These are phyloP conservation scores for Auricularia heimuer DNA, from an alignment of 768 basidiomycete genomes.

Conservation along the genomic window DNA sequence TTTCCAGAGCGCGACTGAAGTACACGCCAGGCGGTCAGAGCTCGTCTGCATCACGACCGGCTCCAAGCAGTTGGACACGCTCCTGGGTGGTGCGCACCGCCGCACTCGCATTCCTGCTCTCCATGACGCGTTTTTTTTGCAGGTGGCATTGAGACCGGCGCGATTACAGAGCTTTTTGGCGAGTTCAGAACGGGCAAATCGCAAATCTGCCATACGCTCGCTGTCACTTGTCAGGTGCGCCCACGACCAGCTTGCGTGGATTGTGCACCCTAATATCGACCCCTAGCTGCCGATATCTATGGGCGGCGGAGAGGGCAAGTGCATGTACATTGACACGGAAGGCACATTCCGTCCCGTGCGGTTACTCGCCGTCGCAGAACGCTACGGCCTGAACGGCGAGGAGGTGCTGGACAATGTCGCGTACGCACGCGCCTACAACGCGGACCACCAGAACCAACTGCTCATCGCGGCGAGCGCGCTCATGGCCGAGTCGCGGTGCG, in stretches of 20 bases:
- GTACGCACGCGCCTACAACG: slow-evolving; percentile 97
- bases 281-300: slow-evolving; percentile 75
- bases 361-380: slow-evolving; percentile 86
- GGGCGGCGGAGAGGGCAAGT: slow-evolving; percentile 99
- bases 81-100: slow-evolving; percentile 65
- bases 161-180: slow-evolving; percentile 96
- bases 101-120: neutral
- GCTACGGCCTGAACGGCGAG: slow-evolving; percentile 94
- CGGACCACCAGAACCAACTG: slow-evolving; percentile 89
- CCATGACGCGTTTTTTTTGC: neutral
- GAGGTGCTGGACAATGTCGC: slow-evolving; percentile 98
- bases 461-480: slow-evolving; percentile 91
- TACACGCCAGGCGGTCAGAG: slow-evolving; percentile 89
- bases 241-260: neutral
- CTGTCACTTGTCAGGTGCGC: slow-evolving; percentile 82
- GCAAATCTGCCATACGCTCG: slow-evolving; percentile 94
- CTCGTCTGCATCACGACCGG: slow-evolving; percentile 95
- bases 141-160: slow-evolving; percentile 97
- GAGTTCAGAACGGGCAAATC: slow-evolving; percentile 99
- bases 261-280: neutral
- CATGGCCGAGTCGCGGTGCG: slow-evolving; percentile 94
- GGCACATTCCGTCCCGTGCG: slow-evolving; percentile 97
- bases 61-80: slow-evolving; percentile 89
- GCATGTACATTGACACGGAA: slow-evolving; percentile 97
- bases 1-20: slow-evolving; percentile 96